A percentile compares a stretch with the other conserved stretches of the same genome.
Evolutionary conservation across 139 green algal genomes (phyloP).

Genomic region (Prasinococcaceae sp.): DNA sequence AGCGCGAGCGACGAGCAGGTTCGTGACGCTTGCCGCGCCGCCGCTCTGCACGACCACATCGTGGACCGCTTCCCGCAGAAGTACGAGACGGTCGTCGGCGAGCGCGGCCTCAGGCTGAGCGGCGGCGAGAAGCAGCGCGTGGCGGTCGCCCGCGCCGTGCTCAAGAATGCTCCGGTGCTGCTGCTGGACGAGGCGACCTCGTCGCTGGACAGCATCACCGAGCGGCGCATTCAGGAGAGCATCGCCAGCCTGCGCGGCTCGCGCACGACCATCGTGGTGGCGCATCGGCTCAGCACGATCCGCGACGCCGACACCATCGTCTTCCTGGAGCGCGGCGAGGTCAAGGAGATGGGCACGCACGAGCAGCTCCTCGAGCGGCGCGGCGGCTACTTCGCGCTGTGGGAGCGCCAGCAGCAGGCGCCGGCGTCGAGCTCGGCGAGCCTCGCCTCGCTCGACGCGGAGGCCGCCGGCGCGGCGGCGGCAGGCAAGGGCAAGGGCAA

Average conservation of each 20-base stretch:
- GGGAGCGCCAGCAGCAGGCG: slow-evolving; percentile 3
- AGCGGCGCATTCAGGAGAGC: slow-evolving; percentile 11
- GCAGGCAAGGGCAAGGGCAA: too few relatives aligned
- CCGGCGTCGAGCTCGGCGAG: not conserved
- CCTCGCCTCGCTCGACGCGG: too few relatives aligned
- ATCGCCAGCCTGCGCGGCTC: slow-evolving; percentile 5
- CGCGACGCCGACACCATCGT: slow-evolving; percentile 58
- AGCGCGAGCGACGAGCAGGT: not conserved
- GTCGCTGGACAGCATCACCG: slow-evolving; percentile 25
- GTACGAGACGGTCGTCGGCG: slow-evolving; percentile 71
- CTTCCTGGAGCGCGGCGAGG: slow-evolving; percentile 29
- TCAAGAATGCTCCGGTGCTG: slow-evolving; percentile 40
- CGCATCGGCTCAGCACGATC: slow-evolving; percentile 69
- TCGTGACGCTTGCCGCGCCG: not conserved
- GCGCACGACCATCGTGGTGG: slow-evolving; percentile 67
- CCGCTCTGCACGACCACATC: slow-evolving; percentile 66
- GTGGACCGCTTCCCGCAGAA: slow-evolving; percentile 57
- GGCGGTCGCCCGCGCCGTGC: slow-evolving; percentile 58
- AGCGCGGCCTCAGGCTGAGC: slow-evolving; percentile 70
- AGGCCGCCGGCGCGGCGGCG: too few relatives aligned
- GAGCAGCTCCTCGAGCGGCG: slow-evolving; percentile 29
- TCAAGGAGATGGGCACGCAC: slow-evolving; percentile 45
- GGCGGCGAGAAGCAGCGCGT: slow-evolving; percentile 81
- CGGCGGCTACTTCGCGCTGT: slow-evolving; percentile 7
- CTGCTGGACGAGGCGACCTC: slow-evolving; percentile 35